Conservation (phyloP, 2,329 filamentous ascomycete species). For the Pyricularia sp. region DNA sequence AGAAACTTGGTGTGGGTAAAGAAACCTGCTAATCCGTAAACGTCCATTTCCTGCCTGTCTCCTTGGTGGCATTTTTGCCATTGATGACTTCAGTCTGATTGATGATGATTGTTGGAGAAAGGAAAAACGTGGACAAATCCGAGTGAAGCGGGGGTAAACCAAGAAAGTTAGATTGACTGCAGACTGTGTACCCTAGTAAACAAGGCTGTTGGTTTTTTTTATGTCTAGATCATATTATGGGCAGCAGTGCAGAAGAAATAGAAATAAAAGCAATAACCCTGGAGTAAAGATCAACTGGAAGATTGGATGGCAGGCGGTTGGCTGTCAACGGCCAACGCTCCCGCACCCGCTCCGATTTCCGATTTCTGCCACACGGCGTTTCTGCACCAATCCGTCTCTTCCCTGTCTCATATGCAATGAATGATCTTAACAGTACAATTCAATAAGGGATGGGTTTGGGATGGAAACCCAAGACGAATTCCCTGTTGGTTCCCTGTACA, state of each 20-base stretch:
- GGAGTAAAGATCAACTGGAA: background rate
- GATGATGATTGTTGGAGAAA: background rate
- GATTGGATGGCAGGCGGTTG: background rate
- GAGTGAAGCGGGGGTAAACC: background rate
- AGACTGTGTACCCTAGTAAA: background rate
- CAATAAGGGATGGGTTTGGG: background rate
- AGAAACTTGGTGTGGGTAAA: background rate
- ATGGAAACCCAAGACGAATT: background rate
- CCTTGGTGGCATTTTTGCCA: too few species aligned
- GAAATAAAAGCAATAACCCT: background rate
- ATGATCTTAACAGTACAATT: too few species aligned
- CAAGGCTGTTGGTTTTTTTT: background rate
- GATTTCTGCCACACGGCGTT: background rate
- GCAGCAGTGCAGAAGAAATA: background rate
- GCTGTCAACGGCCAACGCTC: background rate
- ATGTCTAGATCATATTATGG: background rate
- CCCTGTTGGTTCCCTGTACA: background rate
- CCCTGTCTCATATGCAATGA: too few species aligned
- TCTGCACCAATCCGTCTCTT: too few species aligned
- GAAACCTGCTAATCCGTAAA: background rate
- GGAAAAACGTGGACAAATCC: background rate
- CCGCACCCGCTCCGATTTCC: too few species aligned
- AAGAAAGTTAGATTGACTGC: background rate
- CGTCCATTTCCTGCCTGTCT: too few species aligned
- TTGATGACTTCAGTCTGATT: background rate